Conservation (phyloP, 129 eudicot genomes). For the Daucus carota region DNA sequence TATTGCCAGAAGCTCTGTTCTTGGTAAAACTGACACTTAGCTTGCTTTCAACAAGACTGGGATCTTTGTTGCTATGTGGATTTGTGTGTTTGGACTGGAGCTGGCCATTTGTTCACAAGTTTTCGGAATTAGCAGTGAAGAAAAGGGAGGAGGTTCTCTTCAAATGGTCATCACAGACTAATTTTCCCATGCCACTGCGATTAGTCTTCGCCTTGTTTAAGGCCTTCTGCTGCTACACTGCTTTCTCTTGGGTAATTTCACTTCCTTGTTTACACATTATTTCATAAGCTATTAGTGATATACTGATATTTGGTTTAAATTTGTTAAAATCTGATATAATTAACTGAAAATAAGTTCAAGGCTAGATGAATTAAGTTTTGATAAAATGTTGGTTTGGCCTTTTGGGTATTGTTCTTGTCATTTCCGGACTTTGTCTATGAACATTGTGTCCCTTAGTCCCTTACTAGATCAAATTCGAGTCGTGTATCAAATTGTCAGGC, state of each 20-base stretch:
- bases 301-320: too few species aligned
- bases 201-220: constrained; percentile 44
- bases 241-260: constrained; percentile 66
- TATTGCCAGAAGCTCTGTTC: constrained; percentile 40
- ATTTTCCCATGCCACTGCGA: constrained; percentile 38
- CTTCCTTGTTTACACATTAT: too few species aligned
- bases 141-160: constrained; percentile 70
- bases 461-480: too few species aligned
- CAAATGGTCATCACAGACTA: constrained; percentile 51
- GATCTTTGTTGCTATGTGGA: constrained; percentile 75
- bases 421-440: too few species aligned
- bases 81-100: constrained; percentile 49
- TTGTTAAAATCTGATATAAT: too few species aligned
- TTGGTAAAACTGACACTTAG: constrained; percentile 35
- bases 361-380: too few species aligned
- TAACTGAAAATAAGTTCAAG: too few species aligned
- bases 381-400: too few species aligned
- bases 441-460: too few species aligned
- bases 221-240: constrained; percentile 34
- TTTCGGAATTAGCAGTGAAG: constrained; percentile 49
- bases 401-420: too few species aligned
- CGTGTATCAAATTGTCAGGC: too few species aligned
- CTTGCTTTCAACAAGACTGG: constrained; percentile 66
- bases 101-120: constrained; percentile 77
- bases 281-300: too few species aligned